Conservation (phyloP, 176 grass and related monocot species). For the Eragrostis nindensis region DNA sequence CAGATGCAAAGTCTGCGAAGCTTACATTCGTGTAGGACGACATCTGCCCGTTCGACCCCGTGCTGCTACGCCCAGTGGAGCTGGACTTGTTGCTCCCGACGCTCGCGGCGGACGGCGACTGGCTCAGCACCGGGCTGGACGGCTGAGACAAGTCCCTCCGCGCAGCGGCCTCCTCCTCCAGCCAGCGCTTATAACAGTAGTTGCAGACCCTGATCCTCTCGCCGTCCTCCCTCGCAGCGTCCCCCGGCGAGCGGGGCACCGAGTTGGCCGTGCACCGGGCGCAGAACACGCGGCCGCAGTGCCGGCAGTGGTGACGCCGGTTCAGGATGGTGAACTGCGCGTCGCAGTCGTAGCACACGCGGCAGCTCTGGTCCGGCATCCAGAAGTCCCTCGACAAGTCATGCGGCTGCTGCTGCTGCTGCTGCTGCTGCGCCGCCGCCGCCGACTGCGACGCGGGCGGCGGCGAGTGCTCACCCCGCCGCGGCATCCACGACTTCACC, state of each 20-base stretch:
- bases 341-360: conserved; percentile 96
- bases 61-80: conserved; percentile 55
- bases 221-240: conserved; percentile 54
- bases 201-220: conserved; percentile 91
- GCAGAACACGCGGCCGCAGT: conserved; percentile 97
- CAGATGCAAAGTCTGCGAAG: conserved; percentile 39
- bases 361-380: conserved; percentile 99
- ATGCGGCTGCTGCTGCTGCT: conserved; percentile 12
- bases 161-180: conserved; percentile 44
- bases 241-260: conserved; percentile 52
- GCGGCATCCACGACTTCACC: conserved; percentile 86
- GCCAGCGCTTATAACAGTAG: conserved; percentile 79
- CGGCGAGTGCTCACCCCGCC: conserved; percentile 59
- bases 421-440: not conserved
- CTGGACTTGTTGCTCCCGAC: conserved; percentile 67
- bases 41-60: conserved; percentile 50
- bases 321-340: conserved; percentile 90
- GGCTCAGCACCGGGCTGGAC: conserved; percentile 52
- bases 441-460: conserved; percentile 18
- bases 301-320: conserved; percentile 89
- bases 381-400: conserved; percentile 80
- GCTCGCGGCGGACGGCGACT: conserved; percentile 62
- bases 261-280: conserved; percentile 83
- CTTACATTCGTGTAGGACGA: conserved; percentile 49
- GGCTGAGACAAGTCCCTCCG: conserved; percentile 39